Evolutionary conservation across 1,284 basidiomycete species (phyloP).

Genomic region (Cryptococcus sp.): DNA sequence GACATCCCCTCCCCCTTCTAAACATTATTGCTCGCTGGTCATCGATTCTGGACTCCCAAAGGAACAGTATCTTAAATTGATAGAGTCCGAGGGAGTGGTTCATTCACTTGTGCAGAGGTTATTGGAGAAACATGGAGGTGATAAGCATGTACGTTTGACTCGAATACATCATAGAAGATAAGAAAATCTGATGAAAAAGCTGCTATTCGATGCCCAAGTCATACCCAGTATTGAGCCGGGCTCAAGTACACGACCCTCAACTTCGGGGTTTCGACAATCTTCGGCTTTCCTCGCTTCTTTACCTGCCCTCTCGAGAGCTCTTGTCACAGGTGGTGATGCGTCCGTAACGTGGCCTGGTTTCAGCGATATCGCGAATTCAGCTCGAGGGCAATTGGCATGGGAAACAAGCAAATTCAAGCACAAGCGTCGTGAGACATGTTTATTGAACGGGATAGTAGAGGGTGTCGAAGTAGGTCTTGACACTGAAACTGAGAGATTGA

Average conservation of each 20-base stretch:
- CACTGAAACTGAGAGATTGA: not conserved
- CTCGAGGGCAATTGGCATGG: not conserved
- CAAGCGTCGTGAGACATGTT: conserved; percentile 2
- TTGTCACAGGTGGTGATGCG: conserved; percentile 4
- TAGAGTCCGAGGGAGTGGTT: conserved; percentile 35
- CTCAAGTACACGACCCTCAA: too few relatives aligned
- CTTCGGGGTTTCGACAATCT: conserved; percentile 19
- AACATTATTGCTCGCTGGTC: conserved; percentile 32
- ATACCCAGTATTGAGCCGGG: too few relatives aligned
- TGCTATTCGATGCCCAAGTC: not conserved
- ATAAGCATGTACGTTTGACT: conserved; percentile 30
- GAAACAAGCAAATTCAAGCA: conserved; percentile 2
- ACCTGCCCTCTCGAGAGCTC: conserved; percentile 21
- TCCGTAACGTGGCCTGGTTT: conserved; percentile 17
- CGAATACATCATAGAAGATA: not conserved
- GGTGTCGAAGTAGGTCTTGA: conserved; percentile 14
- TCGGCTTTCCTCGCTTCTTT: conserved; percentile 34
- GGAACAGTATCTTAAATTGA: conserved; percentile 31
- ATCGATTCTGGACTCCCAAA: conserved; percentile 35
- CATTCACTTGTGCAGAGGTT: conserved; percentile 38
- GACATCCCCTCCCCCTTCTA: conserved; percentile 8
- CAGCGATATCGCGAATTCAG: not conserved
- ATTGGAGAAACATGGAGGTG: conserved; percentile 40
- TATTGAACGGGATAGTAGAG: conserved; percentile 10
- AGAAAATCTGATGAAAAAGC: too few relatives aligned